phyloP scores from a whole-genome alignment of 2,329 filamentous ascomycete genomes.

The Coniochaeta prunicola region DNA sequence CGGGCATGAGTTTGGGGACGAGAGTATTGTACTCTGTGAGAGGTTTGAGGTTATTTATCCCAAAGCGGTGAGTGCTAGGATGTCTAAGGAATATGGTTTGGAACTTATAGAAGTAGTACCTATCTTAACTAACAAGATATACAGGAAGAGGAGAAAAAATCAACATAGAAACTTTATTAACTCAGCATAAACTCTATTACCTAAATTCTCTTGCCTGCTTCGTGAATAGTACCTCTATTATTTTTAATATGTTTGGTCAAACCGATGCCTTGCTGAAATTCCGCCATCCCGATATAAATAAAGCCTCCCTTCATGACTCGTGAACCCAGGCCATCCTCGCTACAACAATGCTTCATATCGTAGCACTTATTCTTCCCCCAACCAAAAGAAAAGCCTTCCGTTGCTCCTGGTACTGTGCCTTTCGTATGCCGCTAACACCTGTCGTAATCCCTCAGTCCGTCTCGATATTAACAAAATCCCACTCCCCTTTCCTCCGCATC shows the following conservation, averaged over 20 bases:
- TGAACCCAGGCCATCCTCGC: neutral
- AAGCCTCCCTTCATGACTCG: neutral
- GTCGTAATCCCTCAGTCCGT: neutral
- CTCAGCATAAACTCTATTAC: too few species aligned
- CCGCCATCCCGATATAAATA: too few species aligned
- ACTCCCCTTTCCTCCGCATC: neutral
- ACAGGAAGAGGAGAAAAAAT: neutral
- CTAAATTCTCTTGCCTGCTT: too few species aligned
- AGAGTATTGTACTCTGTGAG: slow-evolving; percentile 20
- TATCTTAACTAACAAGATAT: neutral
- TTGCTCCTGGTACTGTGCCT: too few species aligned
- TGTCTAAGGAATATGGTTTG: neutral
- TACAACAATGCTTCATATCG: too few species aligned
- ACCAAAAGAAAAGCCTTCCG: too few species aligned
- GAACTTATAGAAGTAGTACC: too few species aligned
- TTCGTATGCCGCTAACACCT: too few species aligned
- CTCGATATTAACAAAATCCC: neutral
- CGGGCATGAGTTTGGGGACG: slow-evolving; percentile 14
- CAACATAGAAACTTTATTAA: neutral
- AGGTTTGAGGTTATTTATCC: slow-evolving; percentile 19
- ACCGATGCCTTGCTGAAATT: neutral
- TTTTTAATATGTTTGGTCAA: neutral
- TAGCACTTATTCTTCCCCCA: too few species aligned
- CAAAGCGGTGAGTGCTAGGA: neutral
- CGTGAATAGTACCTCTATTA: too few species aligned